A percentile compares a stretch with the other conserved stretches of the same genome.
These are phyloP conservation scores for Lepidium didymum DNA, from an alignment of 345 rosid species.

Conservation along the genomic window DNA sequence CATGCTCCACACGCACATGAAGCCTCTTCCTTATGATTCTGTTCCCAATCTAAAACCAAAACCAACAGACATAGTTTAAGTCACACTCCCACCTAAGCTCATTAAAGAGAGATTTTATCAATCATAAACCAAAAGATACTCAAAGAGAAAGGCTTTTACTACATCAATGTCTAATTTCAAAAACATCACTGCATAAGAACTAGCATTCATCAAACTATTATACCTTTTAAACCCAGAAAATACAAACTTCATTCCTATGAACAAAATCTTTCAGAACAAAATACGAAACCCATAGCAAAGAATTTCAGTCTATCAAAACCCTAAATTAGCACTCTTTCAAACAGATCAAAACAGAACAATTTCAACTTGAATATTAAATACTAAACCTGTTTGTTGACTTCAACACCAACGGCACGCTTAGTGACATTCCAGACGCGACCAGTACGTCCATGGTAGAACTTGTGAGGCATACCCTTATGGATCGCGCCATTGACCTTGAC, in stretches of 20 bases:
- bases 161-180: not conserved
- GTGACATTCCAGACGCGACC: slow-evolving; percentile 76
- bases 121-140: not conserved
- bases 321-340: not conserved
- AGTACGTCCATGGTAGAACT: slow-evolving; percentile 76
- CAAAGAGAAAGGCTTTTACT: not conserved
- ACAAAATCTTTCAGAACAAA: not conserved
- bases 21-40: slow-evolving; percentile 65
- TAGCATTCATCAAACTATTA: too few relatives aligned
- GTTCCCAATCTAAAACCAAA: slow-evolving; percentile 40
- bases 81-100: not conserved
- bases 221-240: too few relatives aligned
- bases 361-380: not conserved
- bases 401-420: slow-evolving; percentile 73
- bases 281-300: not conserved
- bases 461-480: slow-evolving; percentile 82
- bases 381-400: slow-evolving; percentile 60
- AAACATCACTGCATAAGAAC: not conserved
- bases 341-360: not conserved
- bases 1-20: slow-evolving; percentile 67
- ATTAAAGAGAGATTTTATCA: too few relatives aligned
- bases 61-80: not conserved
- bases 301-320: not conserved
- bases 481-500: slow-evolving; percentile 68
- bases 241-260: too few relatives aligned